Percentiles rank a stretch among this genome's conserved stretches.
These are phyloP conservation scores for Haematococcus lacustris DNA, from an alignment of 139 green algal species.

Conservation along the genomic window DNA sequence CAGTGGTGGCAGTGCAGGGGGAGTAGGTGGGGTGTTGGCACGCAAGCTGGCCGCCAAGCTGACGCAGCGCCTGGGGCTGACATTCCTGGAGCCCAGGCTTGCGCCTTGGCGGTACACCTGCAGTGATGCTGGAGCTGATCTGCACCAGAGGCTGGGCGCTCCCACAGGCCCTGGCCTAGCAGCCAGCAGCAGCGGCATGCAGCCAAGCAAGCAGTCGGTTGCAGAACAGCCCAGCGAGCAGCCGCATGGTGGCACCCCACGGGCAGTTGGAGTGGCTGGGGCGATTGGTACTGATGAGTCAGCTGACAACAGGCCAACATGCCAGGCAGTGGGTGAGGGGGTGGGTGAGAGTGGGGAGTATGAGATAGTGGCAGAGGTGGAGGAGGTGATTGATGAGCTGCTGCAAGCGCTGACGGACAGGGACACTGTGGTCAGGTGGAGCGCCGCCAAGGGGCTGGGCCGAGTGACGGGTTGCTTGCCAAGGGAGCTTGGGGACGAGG, in stretches of 20 bases:
- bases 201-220: no score
- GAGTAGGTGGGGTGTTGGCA: constrained; percentile 27
- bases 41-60: constrained; percentile 85
- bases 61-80: constrained; percentile 64
- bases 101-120: constrained; percentile 72
- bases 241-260: no score
- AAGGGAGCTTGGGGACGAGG: constrained; percentile 73
- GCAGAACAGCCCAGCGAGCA: no score
- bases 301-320: not conserved
- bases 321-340: not conserved
- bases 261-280: not conserved
- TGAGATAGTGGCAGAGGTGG: constrained; percentile 58
- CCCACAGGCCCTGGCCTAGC: not conserved
- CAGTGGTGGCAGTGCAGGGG: not conserved
- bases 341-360: constrained; percentile 43
- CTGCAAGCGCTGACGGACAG: constrained; percentile 69
- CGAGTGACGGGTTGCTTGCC: constrained; percentile 78
- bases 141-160: not conserved
- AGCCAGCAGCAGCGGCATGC: not conserved
- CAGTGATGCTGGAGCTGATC: constrained; percentile 24
- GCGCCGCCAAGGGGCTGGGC: constrained; percentile 86
- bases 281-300: not conserved
- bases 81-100: constrained; percentile 62
- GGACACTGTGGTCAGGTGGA: constrained; percentile 94
- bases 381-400: constrained; percentile 33